Conservation (phyloP, 768 basidiomycete species). For the Phaeolepiota aurea region DNA sequence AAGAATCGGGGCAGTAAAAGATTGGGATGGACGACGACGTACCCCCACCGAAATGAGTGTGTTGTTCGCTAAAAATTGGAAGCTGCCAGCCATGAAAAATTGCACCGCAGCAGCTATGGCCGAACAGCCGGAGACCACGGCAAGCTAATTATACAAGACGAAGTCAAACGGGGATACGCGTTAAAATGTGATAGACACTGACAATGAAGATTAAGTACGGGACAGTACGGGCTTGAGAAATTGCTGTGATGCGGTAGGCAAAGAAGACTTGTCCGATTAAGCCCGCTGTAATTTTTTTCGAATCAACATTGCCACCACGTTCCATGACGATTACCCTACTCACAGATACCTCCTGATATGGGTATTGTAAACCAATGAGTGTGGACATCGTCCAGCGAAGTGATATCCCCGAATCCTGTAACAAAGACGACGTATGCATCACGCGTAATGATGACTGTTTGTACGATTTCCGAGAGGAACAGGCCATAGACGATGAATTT, state of each 20-base stretch:
- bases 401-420: slow-evolving; percentile 8
- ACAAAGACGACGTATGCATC: slow-evolving; percentile 15
- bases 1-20: neutral
- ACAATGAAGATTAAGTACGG: slow-evolving; percentile 15
- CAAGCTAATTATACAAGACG: slow-evolving; percentile 9
- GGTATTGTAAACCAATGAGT: slow-evolving; percentile 19
- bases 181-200: slow-evolving; percentile 1
- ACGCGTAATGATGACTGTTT: slow-evolving; percentile 15
- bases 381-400: slow-evolving; percentile 10
- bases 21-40: no score
- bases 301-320: neutral
- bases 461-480: slow-evolving; percentile 13
- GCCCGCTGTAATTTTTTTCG: slow-evolving; percentile 11
- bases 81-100: slow-evolving; percentile 13
- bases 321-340: slow-evolving; percentile 2
- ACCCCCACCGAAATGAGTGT: slow-evolving; percentile 16
- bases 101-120: slow-evolving; percentile 13
- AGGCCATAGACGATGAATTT: slow-evolving; percentile 18
- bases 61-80: slow-evolving; percentile 10
- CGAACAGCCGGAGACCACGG: slow-evolving; percentile 11
- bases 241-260: slow-evolving; percentile 18
- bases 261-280: slow-evolving; percentile 22
- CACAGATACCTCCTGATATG: slow-evolving; percentile 19
- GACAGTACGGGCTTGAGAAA: slow-evolving; percentile 12
- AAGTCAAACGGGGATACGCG: neutral